Evolutionary conservation across 2,329 filamentous ascomycete species (phyloP).

Genomic region (Colletotrichum camelliae): DNA sequence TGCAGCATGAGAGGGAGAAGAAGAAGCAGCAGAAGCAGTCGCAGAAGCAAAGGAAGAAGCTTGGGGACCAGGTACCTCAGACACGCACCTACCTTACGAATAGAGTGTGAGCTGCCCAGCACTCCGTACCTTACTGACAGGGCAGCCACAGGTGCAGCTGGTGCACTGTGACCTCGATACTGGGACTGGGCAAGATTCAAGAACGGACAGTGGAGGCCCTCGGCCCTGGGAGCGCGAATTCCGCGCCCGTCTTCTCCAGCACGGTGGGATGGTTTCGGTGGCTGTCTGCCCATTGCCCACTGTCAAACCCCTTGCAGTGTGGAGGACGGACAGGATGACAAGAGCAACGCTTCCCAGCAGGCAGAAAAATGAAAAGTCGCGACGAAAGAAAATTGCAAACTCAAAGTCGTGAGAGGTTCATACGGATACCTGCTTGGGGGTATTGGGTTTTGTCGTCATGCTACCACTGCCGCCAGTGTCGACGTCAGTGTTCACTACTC

Average conservation of each 20-base stretch:
- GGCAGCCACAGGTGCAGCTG: not conserved
- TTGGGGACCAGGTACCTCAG: not conserved
- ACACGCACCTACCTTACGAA: not conserved
- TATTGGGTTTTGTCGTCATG: not conserved
- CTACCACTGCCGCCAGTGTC: not conserved
- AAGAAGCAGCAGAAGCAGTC: not conserved
- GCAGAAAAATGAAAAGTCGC: not conserved
- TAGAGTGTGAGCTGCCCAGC: not conserved
- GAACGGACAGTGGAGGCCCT: not conserved
- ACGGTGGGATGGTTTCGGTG: conserved; percentile 4
- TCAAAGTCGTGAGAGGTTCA: not conserved
- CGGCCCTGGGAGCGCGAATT: not conserved
- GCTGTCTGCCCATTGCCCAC: conserved; percentile 12
- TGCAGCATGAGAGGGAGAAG: not conserved
- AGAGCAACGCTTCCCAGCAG: not conserved
- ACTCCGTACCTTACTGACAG: not conserved
- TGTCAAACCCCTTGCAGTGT: not conserved
- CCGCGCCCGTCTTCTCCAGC: not conserved
- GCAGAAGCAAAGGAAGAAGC: not conserved
- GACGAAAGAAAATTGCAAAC: not conserved
- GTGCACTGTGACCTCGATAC: not conserved
- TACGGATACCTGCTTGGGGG: not conserved
- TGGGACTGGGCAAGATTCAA: not conserved
- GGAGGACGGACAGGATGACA: not conserved
- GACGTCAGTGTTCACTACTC: not conserved